Base-by-base conservation (phyloP, 2,329 filamentous ascomycete species). In the Ilyonectria sp. region DNA sequence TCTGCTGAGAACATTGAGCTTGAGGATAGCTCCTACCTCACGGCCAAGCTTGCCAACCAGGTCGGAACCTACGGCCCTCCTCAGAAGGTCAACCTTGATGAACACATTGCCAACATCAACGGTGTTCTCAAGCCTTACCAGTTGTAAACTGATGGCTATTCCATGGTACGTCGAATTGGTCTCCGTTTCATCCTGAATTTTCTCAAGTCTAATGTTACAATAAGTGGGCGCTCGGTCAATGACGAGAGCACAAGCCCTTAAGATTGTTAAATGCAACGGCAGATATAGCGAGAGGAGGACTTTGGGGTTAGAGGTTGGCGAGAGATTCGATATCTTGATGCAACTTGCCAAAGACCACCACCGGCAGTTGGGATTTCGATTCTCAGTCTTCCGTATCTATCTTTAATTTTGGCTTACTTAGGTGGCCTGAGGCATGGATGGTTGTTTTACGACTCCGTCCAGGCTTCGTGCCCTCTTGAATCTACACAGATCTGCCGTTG, bases 71-170 rank as follows among this genome's bases (percentile, higher is more conserved):
- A 29, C 6, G 6, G 3, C 3, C 15, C 47, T 50, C 3, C 17
- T n/a, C 40, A 43, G 40, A n/a, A 29, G 17, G 47, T 50, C 47
- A 50, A 50, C 26, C 47, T 50, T 17, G 47, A 50, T 33, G 47
- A 50, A 0, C 47, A 50, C 15, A 50, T 50, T 17, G 15, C 15
- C 17, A 50, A 50, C 26, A 50, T 33, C 15, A 33, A 50, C 17
- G 47, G 47, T 3, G 1, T 2, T 4, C 47, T 50, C 47, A 10
- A 50, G 15, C 26, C 26, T 31, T 17, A n/a, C 23, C 3, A 31
- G 3, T 13, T 31, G 6, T n/a, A 17, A 29, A 8, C 17, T 50
- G 47, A 13, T n/a, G 37, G 11, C 10, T 13, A 23, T 23, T 8
- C 9, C 5, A 50, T 15, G 9, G 44, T 50, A 31, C 23, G 47